Conservation (phyloP, 2,329 filamentous ascomycete genomes). For the Ophiognomonia clavigignenti-juglandacearum region DNA sequence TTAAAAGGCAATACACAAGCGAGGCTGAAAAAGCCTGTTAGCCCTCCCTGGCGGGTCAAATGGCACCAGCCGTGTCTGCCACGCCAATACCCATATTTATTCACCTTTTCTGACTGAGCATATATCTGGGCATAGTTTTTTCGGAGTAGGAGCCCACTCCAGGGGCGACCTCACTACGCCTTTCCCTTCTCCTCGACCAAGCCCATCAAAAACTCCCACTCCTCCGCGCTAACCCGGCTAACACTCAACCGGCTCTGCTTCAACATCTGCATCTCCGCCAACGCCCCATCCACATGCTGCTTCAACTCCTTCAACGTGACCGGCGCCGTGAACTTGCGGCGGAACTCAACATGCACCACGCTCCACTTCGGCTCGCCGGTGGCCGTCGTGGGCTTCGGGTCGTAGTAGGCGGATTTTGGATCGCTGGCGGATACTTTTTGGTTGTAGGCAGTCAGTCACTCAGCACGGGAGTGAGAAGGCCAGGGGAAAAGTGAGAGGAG, state of each 20-base stretch:
- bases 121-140: no score
- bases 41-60: no score
- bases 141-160: background rate
- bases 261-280: conserved; percentile 77
- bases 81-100: no score
- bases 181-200: conserved; percentile 41
- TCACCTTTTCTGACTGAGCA: no score
- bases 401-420: conserved; percentile 73
- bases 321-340: conserved; percentile 70
- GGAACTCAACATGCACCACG: conserved; percentile 82
- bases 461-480: background rate
- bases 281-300: conserved; percentile 52
- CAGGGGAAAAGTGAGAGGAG: background rate
- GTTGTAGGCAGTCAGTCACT: no score
- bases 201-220: conserved; percentile 61
- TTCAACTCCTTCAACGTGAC: conserved; percentile 71
- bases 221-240: conserved; percentile 55
- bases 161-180: background rate
- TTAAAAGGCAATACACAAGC: no score
- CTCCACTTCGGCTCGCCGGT: conserved; percentile 74
- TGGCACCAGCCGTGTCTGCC: no score
- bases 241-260: conserved; percentile 82
- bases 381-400: conserved; percentile 64
- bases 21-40: no score
- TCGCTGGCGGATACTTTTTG: conserved; percentile 65